Percentiles rank a stretch among this genome's conserved stretches.
These are phyloP conservation scores for Arxiozyma bovina DNA, from an alignment of 1,139 yeast species.

Conservation along the genomic window DNA sequence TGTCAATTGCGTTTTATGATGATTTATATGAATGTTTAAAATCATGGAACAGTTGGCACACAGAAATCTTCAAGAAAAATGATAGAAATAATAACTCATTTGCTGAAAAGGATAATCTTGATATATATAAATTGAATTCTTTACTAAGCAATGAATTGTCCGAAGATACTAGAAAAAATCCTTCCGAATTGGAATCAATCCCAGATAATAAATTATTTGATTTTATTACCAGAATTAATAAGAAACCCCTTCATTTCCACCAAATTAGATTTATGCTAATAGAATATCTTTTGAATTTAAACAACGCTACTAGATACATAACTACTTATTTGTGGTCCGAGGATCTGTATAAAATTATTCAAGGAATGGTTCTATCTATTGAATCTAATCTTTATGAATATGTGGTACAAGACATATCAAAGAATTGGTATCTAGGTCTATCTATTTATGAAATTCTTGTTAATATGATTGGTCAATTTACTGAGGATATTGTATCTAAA, in stretches of 20 bases:
- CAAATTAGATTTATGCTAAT: constrained; percentile 43
- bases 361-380: constrained; percentile 30
- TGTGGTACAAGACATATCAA: constrained; percentile 8
- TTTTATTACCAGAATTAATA: constrained; percentile 33
- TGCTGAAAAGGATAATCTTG: constrained; percentile 12
- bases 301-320: constrained; percentile 25
- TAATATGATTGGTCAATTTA: constrained; percentile 33
- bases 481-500: constrained; percentile 21
- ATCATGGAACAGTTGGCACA: constrained; percentile 38
- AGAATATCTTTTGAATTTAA: constrained; percentile 32
- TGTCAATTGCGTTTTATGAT: constrained; percentile 8
- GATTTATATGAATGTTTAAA: constrained; percentile 36
- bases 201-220: constrained; percentile 27
- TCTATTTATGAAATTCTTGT: constrained; percentile 50
- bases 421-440: constrained; percentile 20
- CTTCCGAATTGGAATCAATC: constrained; percentile 11
- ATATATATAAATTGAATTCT: constrained; percentile 21
- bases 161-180: constrained; percentile 16
- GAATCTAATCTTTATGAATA: constrained; percentile 25
- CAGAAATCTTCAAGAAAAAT: constrained; percentile 31
- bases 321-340: constrained; percentile 29
- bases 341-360: constrained; percentile 25
- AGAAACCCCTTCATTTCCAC: constrained; percentile 36
- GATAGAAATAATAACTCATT: constrained; percentile 9
- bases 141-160: constrained; percentile 25